Evolutionary conservation across 2,329 filamentous ascomycete genomes (phyloP), one percentile per base, ranked within the genome.

Genomic region (Sphaerulina vaccinii): DNA sequence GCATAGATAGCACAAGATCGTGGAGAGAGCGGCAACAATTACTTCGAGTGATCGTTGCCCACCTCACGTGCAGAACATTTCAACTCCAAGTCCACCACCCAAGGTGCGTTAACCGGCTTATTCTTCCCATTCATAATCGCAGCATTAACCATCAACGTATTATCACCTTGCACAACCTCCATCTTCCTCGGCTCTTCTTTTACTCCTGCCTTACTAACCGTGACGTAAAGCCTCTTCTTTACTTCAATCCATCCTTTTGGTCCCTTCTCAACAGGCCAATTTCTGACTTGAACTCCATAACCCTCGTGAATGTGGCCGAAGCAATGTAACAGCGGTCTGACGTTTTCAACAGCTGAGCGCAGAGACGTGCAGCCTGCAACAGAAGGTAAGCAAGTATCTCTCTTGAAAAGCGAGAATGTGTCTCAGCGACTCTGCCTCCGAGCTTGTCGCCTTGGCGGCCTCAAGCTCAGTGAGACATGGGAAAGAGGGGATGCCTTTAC

Each of bases 261-360:
- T n/a, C n/a, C 11, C 19, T 21, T 19, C 33, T 29, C 27, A 29
- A 7, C 27, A 29, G 13, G 27, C 7, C 27, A 29, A 29, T 29
- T 7, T 7, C 7, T 29, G 27, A 50, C 24, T 29, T 42, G n/a
- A 2, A 29, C 24, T 1, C 56, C 56, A 18, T 56, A 54, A 1
- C 51, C 56, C 59, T 81, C 79, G 60, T 83, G 79, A 29, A 83
- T 83, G 67, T 84, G 81, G 0, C 81, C 81, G 61, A 83, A 85
- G 54, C 79, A 79, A 62, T 84, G 78, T 13, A 85, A 44, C 2
- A 68, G 65, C 0, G 82, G 82, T 43, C 68, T 70, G 13, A 73
- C 76, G 10, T 79, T 69, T 41, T 68, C 61, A 1, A 77, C 69
- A 0, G 80, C 81, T 1, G 69, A 68, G 1, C 78, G 68, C 2